Evolutionary conservation across 139 green algal species (phyloP).

Genomic region (Chloropicon primus): DNA sequence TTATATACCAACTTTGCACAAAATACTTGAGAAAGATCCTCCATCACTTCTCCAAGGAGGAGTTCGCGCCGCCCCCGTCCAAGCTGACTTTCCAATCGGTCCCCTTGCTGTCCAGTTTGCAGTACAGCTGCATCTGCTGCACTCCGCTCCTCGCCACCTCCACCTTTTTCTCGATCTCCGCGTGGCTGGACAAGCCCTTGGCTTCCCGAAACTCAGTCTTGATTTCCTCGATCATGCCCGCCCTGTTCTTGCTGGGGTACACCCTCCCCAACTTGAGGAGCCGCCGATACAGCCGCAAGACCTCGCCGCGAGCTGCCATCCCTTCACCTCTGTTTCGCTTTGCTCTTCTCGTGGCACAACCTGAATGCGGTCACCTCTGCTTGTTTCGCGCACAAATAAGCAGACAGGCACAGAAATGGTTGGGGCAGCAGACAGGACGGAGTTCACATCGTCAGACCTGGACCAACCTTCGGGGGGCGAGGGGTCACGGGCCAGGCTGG

Average conservation of each 20-base stretch:
- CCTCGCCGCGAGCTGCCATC: not conserved
- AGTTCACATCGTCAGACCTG: no score
- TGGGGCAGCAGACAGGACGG: no score
- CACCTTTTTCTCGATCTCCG: not conserved
- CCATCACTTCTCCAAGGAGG: not conserved
- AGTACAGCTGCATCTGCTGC: not conserved
- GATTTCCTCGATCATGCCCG: not conserved
- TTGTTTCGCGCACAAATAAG: no score
- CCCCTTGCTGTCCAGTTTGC: not conserved
- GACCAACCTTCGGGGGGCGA: no score
- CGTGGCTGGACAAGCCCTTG: not conserved
- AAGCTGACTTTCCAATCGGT: not conserved
- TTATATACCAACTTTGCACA: no score
- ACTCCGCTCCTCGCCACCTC: not conserved
- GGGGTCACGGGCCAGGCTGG: no score
- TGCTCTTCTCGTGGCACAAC: not conserved
- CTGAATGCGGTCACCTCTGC: not conserved
- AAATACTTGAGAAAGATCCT: no score
- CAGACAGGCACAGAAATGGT: no score
- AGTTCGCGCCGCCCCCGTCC: not conserved
- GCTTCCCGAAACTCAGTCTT: not conserved
- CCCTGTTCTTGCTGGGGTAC: not conserved
- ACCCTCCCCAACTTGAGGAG: not conserved
- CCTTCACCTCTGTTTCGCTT: no score
- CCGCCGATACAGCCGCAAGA: not conserved